phyloP scores from a whole-genome alignment of 495 filamentous ascomycete species.

The Aspergillus incahuasiensis region DNA sequence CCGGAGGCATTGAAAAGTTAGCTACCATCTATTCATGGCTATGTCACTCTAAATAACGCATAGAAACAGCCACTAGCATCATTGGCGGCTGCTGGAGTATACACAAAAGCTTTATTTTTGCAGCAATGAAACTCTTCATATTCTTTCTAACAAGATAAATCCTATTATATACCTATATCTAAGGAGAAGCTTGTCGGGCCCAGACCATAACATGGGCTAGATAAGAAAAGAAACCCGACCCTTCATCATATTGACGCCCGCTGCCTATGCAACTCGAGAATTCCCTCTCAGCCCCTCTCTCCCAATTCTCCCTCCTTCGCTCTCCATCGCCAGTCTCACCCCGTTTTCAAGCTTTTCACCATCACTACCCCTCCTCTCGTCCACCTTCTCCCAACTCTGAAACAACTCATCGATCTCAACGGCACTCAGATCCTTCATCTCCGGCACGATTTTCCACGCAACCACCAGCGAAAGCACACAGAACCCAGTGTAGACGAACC shows the following conservation, averaged over 20 bases:
- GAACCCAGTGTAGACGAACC: slow-evolving; percentile 30
- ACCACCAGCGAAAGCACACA: slow-evolving; percentile 16
- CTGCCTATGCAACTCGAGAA: too few relatives aligned
- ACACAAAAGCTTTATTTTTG: neutral
- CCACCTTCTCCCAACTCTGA: slow-evolving; percentile 14
- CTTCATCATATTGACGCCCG: too few relatives aligned
- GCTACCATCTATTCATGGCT: neutral
- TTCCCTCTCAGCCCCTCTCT: too few relatives aligned
- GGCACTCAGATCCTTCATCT: slow-evolving; percentile 31
- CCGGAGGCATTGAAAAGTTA: neutral
- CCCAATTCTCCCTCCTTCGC: too few relatives aligned
- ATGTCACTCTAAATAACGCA: neutral
- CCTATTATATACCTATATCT: too few relatives aligned
- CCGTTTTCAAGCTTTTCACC: neutral
- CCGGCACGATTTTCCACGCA: slow-evolving; percentile 27
- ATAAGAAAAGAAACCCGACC: too few relatives aligned
- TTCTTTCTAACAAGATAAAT: too few relatives aligned
- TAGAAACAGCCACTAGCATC: neutral
- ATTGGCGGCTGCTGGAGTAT: neutral
- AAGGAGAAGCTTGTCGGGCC: too few relatives aligned
- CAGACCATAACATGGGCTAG: too few relatives aligned
- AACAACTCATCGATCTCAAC: slow-evolving; percentile 38
- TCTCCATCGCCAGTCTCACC: neutral
- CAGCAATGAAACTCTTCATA: neutral
- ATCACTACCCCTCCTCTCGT: neutral